Evolutionary conservation across 2,329 filamentous ascomycete species (phyloP), one percentile per base, ranked within the genome.

Genomic region (Calonectria henricotiae): DNA sequence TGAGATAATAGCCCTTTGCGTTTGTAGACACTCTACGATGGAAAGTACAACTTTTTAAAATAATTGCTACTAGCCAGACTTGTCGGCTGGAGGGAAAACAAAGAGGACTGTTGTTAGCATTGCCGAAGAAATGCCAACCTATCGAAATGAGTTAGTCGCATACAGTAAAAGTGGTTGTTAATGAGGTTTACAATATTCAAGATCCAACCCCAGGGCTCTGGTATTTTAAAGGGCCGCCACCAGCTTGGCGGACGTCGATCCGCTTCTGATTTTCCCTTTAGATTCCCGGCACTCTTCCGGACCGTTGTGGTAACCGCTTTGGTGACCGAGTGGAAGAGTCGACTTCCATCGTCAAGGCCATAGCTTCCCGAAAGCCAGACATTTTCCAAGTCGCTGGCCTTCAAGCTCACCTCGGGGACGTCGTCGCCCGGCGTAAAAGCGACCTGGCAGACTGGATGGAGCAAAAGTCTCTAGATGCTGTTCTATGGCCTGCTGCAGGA

Each of bases 351-450:
- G 47, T 47, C 1, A 23, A 61, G n/a, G 35, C 12, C 35, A 37
- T 37, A 1, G 35, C 35, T 11, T 7, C 35, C 3, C 2, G 35
- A 37, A 37, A 37, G 35, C 9, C 8, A 37, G 11, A 11, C 12
- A 37, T 37, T 37, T 37, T 37, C 35, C 35, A 37, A 11, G 35
- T 37, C 1, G 5, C 35, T 37, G 15, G 39, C n/a, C n/a, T 66
- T 5, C 39, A 27, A 5, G 13, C n/a, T n/a, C 51, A 41, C 11
- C 27, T 66, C 12, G n/a, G 79, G n/a, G 82, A 82, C 0, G 81
- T 89, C 0, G 87, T 89, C 77, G 79, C 77, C 1, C 83, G 84
- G 72, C 84, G 87, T 5, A 86, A 87, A 69, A 80, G 81, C 17
- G 84, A 86, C 20, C 75, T 87, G 0, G 87, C 89, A 66, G 82